Percentiles rank a stretch among this genome's conserved stretches.
These are phyloP conservation scores for Neurospora sp. DNA, from an alignment of 2,329 filamentous ascomycete genomes.

Conservation along the genomic window DNA sequence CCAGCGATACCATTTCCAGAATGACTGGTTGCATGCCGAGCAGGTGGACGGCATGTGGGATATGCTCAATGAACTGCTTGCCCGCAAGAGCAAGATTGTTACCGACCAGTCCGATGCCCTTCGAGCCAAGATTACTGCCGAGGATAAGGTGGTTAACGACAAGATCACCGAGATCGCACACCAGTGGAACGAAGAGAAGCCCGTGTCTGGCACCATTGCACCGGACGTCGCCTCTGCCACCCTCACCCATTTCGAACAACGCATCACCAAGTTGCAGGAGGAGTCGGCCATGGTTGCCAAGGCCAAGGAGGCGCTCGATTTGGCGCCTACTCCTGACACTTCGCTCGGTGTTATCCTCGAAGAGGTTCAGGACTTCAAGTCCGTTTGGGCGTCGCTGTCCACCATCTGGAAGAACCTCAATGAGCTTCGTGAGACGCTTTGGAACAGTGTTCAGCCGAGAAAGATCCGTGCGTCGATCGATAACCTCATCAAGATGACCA, in stretches of 20 bases:
- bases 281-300: constrained; percentile 91
- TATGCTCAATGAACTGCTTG: constrained; percentile 81
- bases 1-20: constrained; percentile 87
- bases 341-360: constrained; percentile 80
- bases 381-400: constrained; percentile 90
- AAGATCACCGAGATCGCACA: constrained; percentile 77
- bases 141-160: constrained; percentile 83
- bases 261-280: constrained; percentile 74
- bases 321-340: constrained; percentile 70
- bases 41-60: constrained; percentile 97
- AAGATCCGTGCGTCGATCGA: constrained; percentile 88
- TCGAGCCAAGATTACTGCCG: constrained; percentile 85
- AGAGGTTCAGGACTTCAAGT: constrained; percentile 97
- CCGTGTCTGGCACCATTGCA: constrained; percentile 86
- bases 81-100: constrained; percentile 88
- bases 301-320: constrained; percentile 91
- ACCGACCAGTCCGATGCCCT: constrained; percentile 93
- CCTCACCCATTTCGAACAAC: constrained; percentile 70
- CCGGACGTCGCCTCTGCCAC: constrained; percentile 81
- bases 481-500: constrained; percentile 91
- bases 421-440: constrained; percentile 82
- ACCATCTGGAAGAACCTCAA: constrained; percentile 96
- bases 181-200: constrained; percentile 95
- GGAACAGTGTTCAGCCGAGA: constrained; percentile 90
- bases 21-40: constrained; percentile 90